A percentile compares a stretch with the other conserved stretches of the same genome.
Conservation (phyloP, 495 filamentous ascomycete genomes). For the Bathelium albidoporum region DNA sequence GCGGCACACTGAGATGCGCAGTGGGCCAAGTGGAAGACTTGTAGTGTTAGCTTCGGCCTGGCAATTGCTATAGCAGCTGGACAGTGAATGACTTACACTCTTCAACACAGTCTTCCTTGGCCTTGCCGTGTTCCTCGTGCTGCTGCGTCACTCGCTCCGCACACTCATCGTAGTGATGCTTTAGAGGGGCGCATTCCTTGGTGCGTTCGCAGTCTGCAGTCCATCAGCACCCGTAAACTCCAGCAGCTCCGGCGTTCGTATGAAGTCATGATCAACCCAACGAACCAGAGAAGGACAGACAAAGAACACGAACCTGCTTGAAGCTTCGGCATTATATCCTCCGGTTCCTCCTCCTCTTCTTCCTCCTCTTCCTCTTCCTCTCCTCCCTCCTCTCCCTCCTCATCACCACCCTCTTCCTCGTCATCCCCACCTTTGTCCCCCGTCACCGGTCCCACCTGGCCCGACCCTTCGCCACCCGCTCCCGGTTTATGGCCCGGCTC, state of each 20-base stretch:
- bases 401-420: slow-evolving; percentile 40
- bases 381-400: slow-evolving; percentile 39
- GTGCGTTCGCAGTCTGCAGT: slow-evolving; percentile 74
- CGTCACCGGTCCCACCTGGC: slow-evolving; percentile 11
- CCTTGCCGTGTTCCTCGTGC: slow-evolving; percentile 53
- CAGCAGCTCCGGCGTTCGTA: not conserved
- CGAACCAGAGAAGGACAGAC: too few relatives aligned
- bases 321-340: slow-evolving; percentile 77
- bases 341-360: slow-evolving; percentile 81
- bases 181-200: slow-evolving; percentile 69
- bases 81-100: slow-evolving; percentile 70
- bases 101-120: slow-evolving; percentile 93
- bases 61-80: not conserved
- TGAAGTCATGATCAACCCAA: not conserved
- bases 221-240: slow-evolving; percentile 6
- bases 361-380: slow-evolving; percentile 49
- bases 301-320: slow-evolving; percentile 67
- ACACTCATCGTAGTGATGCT: slow-evolving; percentile 98
- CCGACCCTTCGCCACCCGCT: slow-evolving; percentile 13
- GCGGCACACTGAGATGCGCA: slow-evolving; percentile 86
- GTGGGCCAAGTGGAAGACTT: slow-evolving; percentile 97
- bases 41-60: slow-evolving; percentile 6
- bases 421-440: slow-evolving; percentile 18
- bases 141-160: slow-evolving; percentile 80
- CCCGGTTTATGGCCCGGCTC: slow-evolving; percentile 22